Conservation (phyloP, 192 early-diverging fungal genomes). For the Geranomyces variabilis region DNA sequence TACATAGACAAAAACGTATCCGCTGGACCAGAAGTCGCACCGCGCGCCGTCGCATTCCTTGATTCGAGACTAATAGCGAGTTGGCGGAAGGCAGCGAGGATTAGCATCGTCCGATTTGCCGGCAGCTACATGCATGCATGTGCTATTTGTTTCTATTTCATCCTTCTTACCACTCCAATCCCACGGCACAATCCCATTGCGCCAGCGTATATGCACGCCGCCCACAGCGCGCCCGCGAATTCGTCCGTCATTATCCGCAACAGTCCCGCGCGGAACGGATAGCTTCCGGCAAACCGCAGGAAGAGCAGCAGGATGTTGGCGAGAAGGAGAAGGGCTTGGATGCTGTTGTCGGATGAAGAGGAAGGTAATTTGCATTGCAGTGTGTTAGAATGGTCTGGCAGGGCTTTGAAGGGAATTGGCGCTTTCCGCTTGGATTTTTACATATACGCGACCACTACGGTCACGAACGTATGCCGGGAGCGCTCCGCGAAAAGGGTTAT, state of each 20-base stretch:
- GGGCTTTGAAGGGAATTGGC: too few species aligned
- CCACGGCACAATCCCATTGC: conserved; percentile 36
- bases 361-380: neutral
- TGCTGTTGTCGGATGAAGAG: conserved; percentile 14
- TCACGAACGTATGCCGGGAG: conserved; percentile 35
- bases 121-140: too few species aligned
- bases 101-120: neutral
- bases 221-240: conserved; percentile 40
- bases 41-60: conserved; percentile 27
- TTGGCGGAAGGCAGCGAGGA: neutral
- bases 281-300: conserved; percentile 49
- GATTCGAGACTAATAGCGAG: conserved; percentile 25
- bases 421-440: too few species aligned
- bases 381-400: neutral
- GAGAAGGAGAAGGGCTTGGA: conserved; percentile 44
- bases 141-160: too few species aligned
- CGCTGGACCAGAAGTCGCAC: conserved; percentile 44
- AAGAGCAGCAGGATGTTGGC: conserved; percentile 49
- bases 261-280: conserved; percentile 53
- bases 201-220: conserved; percentile 29
- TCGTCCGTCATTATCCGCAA: conserved; percentile 47
- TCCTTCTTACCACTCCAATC: conserved; percentile 37
- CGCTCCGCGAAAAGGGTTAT: conserved; percentile 47
- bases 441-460: conserved; percentile 47
- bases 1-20: conserved; percentile 38